Evolutionary conservation across 345 rosid genomes (phyloP).

Genomic region (Orychophragmus violaceus): DNA sequence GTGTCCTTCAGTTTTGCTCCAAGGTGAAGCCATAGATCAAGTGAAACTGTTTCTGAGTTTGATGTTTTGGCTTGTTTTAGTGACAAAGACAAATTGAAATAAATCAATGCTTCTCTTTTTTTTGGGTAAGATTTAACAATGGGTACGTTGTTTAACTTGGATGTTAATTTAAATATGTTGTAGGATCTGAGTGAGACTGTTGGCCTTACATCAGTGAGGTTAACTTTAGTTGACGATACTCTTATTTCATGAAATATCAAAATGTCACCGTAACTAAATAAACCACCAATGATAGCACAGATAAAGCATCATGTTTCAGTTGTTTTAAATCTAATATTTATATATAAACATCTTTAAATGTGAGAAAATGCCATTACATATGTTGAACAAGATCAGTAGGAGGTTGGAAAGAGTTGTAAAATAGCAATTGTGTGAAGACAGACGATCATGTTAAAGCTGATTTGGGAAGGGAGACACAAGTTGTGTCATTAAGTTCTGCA

Average conservation of each 20-base stretch:
- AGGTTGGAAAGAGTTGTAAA: too few relatives aligned
- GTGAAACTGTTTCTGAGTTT: neutral
- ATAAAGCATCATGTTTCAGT: neutral
- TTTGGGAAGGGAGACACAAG: too few relatives aligned
- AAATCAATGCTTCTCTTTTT: neutral
- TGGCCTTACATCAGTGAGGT: neutral
- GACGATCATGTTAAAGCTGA: too few relatives aligned
- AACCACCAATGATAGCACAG: neutral
- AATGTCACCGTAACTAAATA: neutral
- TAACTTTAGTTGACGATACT: neutral
- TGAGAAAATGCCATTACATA: neutral
- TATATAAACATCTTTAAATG: too few relatives aligned
- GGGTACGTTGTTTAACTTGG: too few relatives aligned
- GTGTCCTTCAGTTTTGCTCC: conserved; percentile 16
- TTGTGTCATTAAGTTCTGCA: too few relatives aligned
- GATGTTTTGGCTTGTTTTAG: neutral
- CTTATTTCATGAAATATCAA: neutral
- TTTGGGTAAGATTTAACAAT: too few relatives aligned
- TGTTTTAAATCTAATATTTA: neutral
- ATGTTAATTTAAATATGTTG: neutral
- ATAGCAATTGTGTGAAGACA: too few relatives aligned
- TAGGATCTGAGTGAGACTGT: neutral
- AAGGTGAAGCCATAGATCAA: conserved; percentile 7
- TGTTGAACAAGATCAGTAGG: too few relatives aligned
- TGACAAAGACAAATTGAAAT: neutral